Base-by-base conservation (phyloP, 352 stramenopile genomes). In the Globisporangium cystogenes region DNA sequence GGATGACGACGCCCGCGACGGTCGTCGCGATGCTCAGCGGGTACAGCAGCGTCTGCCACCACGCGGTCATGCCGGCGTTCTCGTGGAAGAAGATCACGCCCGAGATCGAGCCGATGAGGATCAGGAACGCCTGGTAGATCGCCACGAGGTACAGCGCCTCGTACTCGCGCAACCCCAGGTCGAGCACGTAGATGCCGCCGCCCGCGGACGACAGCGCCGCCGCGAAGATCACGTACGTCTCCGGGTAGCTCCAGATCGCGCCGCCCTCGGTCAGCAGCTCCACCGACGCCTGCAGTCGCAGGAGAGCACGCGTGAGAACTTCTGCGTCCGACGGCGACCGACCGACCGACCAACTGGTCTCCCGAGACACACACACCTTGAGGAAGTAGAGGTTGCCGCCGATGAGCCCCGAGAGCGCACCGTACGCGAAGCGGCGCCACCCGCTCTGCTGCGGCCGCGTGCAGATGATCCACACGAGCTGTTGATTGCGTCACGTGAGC, bases 81-180 rank as follows among this genome's bases (percentile, higher is more conserved):
- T 94, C 83, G 55, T 90, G 79, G 68, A 94, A 94, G 61, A 94
- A 94, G 50, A 94, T 87, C 41, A 94, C 82, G 7, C 83, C 83
- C 4, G 79, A 91, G 59, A 94, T 69, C 48, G 83, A 92, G 47
- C 83, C 77, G 64, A 90, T 90, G 50, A 92, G 57, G 47, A 94
- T 94, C 37, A 94, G 62, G 57, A 91, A 90, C 31, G 79, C 78
- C 36, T 94, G 70, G 58, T 94, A 94, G 48, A 92, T 91, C 6
- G 83, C 79, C 14, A 94, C 83, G 47, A 94, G 65, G 59, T 92
- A 90, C 33, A 94, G 68, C 16, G 83, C 83, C n/a, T 94, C 83
- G 57, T 94, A 94, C 62, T 94, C 81, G 27, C 78, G 77, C 42
- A 94, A 54, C 4, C 82, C 82, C 7, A 74, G 65, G 55, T 94